Conservation (phyloP, 192 early-diverging fungal genomes). For the Neocallimastix lanati region DNA sequence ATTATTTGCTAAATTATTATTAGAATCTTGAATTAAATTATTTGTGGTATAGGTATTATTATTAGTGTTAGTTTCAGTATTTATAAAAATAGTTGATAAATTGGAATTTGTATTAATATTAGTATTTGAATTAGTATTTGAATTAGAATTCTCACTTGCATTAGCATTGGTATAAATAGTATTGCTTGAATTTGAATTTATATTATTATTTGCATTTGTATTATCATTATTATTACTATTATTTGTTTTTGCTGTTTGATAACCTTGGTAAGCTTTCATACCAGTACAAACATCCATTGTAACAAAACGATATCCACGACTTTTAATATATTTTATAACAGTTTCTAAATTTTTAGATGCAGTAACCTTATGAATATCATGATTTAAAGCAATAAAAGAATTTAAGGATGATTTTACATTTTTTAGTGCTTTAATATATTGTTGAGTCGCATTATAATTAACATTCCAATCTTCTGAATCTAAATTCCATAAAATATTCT, state of each 20-base stretch:
- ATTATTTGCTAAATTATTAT: too few relatives aligned
- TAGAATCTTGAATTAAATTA: too few relatives aligned
- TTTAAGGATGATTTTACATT: not conserved
- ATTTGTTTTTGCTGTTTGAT: too few relatives aligned
- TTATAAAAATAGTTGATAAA: too few relatives aligned
- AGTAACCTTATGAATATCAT: not conserved
- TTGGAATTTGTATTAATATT: too few relatives aligned
- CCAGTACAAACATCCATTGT: not conserved
- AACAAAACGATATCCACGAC: not conserved
- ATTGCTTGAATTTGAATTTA: too few relatives aligned
- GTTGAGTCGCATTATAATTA: not conserved
- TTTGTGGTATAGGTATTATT: too few relatives aligned
- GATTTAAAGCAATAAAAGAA: not conserved
- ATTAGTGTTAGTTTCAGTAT: too few relatives aligned
- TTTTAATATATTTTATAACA: not conserved
- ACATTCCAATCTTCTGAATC: not conserved
- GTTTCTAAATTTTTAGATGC: not conserved
- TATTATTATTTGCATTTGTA: not conserved
- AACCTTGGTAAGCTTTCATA: not conserved
- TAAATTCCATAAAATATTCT: not conserved
- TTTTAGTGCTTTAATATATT: not conserved
- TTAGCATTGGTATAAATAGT: too few relatives aligned
- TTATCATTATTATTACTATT: not conserved
- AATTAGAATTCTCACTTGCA: too few relatives aligned
- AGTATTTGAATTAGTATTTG: too few relatives aligned